These are phyloP conservation scores for Achaetomiella virescens DNA, from an alignment of 495 filamentous ascomycete genomes.

Conservation along the genomic window DNA sequence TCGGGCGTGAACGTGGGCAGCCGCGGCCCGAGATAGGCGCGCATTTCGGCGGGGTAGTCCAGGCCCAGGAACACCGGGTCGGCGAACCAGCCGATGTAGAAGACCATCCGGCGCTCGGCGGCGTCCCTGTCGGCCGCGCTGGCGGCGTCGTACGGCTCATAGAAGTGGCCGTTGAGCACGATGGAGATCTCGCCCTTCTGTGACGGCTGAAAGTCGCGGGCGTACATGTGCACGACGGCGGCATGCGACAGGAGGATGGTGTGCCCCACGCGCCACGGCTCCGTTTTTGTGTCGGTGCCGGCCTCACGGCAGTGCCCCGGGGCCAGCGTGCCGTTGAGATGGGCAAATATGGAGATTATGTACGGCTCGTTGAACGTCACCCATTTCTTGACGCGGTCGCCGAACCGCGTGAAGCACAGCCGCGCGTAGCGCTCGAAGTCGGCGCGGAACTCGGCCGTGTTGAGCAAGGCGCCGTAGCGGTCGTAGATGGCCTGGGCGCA, in stretches of 20 bases:
- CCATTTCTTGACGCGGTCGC: slow-evolving; percentile 49
- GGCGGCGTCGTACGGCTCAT: slow-evolving; percentile 48
- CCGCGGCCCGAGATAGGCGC: slow-evolving; percentile 41
- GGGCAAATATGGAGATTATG: slow-evolving; percentile 11
- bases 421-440: slow-evolving; percentile 49
- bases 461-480: not conserved
- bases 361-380: slow-evolving; percentile 52
- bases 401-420: slow-evolving; percentile 39
- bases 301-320: slow-evolving; percentile 35
- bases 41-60: slow-evolving; percentile 45
- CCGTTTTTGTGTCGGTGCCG: not conserved
- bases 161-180: slow-evolving; percentile 54
- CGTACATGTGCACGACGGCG: slow-evolving; percentile 47
- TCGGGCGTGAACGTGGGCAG: slow-evolving; percentile 40
- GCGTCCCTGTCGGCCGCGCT: slow-evolving; percentile 47
- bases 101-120: slow-evolving; percentile 47
- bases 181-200: slow-evolving; percentile 44
- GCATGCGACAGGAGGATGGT: slow-evolving; percentile 46
- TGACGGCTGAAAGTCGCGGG: slow-evolving; percentile 45
- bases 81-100: slow-evolving; percentile 52
- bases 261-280: slow-evolving; percentile 16
- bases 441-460: slow-evolving; percentile 44
- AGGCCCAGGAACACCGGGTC: slow-evolving; percentile 38
- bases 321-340: not conserved
- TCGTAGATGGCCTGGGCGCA: slow-evolving; percentile 41